Percentiles rank a stretch among this genome's conserved stretches.
phyloP scores from a whole-genome alignment of 2,329 filamentous ascomycete species.

The Penicillium sp. region DNA sequence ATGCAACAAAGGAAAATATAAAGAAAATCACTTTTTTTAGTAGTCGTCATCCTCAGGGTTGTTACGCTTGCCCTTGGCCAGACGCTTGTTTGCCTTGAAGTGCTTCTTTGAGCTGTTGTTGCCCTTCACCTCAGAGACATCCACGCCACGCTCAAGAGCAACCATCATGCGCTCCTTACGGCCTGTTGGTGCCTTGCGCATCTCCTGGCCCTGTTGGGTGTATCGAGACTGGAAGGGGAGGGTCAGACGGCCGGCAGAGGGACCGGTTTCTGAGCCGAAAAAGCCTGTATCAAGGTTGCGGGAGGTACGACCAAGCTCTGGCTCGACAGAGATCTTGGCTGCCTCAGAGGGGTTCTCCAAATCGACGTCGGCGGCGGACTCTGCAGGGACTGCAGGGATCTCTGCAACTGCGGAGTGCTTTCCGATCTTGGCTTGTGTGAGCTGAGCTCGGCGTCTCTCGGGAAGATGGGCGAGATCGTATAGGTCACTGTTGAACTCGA shows the following conservation, averaged over 20 bases:
- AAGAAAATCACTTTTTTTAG: constrained; percentile 28
- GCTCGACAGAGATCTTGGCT: constrained; percentile 34
- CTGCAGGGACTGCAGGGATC: neutral
- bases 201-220: constrained; percentile 71
- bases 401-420: constrained; percentile 39
- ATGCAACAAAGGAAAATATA: constrained; percentile 13
- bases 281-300: constrained; percentile 81
- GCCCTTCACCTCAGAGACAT: constrained; percentile 70
- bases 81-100: constrained; percentile 45
- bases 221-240: constrained; percentile 91
- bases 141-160: constrained; percentile 80
- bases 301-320: constrained; percentile 66
- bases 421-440: constrained; percentile 45
- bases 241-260: constrained; percentile 64
- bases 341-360: constrained; percentile 23
- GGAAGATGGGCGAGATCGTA: constrained; percentile 83
- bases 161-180: constrained; percentile 77
- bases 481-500: constrained; percentile 82
- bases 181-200: constrained; percentile 73
- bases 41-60: constrained; percentile 33
- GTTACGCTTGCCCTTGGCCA: constrained; percentile 35
- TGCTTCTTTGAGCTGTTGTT: constrained; percentile 76
- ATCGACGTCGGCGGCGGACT: constrained; percentile 33
- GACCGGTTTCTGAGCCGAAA: constrained; percentile 65
- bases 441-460: constrained; percentile 69